Evolutionary conservation across 2,329 filamentous ascomycete genomes (phyloP).

Genomic region (Herpotrichia juniperi): DNA sequence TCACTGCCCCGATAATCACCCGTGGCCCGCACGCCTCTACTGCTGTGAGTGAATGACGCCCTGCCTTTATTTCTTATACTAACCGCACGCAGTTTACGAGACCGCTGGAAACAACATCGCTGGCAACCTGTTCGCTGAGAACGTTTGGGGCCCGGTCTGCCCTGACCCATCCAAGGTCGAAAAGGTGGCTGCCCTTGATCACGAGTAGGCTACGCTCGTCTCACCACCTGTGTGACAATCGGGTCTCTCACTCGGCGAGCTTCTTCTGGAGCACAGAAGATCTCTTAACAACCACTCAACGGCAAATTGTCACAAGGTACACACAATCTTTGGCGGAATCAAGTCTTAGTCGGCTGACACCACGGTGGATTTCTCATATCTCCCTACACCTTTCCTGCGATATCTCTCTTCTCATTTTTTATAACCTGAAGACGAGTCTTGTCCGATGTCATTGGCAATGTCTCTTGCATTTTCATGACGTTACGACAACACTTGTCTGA

Average conservation of each 20-base stretch:
- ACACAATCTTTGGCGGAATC: not conserved
- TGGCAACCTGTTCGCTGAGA: slow-evolving; percentile 31
- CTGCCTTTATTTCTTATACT: slow-evolving; percentile 3
- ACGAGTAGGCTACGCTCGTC: not conserved
- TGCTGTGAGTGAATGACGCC: slow-evolving; percentile 34
- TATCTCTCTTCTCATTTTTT: slow-evolving; percentile 1
- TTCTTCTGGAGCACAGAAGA: not conserved
- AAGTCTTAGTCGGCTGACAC: not conserved
- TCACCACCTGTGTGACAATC: not conserved
- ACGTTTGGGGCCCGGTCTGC: slow-evolving; percentile 41
- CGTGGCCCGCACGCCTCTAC: slow-evolving; percentile 40
- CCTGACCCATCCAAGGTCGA: slow-evolving; percentile 24
- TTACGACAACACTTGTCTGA: not conserved
- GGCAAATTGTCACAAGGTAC: not conserved
- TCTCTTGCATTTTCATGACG: not conserved
- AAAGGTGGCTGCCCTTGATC: not conserved
- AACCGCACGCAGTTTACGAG: slow-evolving; percentile 35
- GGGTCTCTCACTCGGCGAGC: not conserved
- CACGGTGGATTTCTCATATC: not conserved
- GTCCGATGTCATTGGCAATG: not conserved
- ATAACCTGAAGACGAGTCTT: not conserved
- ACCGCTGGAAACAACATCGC: slow-evolving; percentile 40
- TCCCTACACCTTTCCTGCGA: slow-evolving; percentile 2
- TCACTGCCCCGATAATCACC: slow-evolving; percentile 25
- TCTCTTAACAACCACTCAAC: not conserved